Evolutionary conservation across 78 protist genomes (phyloP).

Genomic region (Capsaspora owczarzaki): DNA sequence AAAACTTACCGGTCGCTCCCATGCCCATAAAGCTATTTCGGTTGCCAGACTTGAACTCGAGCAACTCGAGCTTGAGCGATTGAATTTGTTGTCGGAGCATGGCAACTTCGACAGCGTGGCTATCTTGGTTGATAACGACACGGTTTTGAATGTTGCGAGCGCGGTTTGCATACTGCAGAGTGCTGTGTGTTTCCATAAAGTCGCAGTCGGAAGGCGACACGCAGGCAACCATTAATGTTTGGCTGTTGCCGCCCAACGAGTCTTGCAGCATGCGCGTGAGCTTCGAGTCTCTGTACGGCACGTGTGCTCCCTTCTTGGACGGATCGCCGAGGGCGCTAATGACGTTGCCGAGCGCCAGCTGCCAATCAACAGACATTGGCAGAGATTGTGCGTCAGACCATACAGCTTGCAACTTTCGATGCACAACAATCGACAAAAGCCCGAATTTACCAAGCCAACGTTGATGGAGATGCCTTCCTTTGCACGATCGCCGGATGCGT

Average conservation of each 20-base stretch:
- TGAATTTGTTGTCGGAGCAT: not conserved
- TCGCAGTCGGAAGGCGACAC: constrained; percentile 25
- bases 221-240: constrained; percentile 68
- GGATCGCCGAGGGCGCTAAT: constrained; percentile 61
- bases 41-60: not conserved
- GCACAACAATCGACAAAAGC: too few relatives aligned
- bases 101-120: not conserved
- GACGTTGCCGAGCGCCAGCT: constrained; percentile 60
- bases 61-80: not conserved
- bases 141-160: constrained; percentile 60
- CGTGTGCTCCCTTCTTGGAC: constrained; percentile 11
- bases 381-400: too few relatives aligned
- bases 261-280: constrained; percentile 41
- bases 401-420: too few relatives aligned
- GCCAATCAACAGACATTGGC: too few relatives aligned
- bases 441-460: constrained; percentile 28
- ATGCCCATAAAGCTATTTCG: not conserved
- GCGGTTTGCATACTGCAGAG: constrained; percentile 61
- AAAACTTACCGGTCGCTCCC: not conserved
- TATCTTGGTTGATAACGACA: constrained; percentile 16
- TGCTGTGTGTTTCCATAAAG: constrained; percentile 40
- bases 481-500: constrained; percentile 20
- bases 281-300: constrained; percentile 63
- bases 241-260: constrained; percentile 62
- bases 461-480: constrained; percentile 67